Evolutionary conservation across 2,329 filamentous ascomycete species (phyloP), one percentile per base, ranked within the genome.

Genomic region (Coleophoma eucalyptorum): DNA sequence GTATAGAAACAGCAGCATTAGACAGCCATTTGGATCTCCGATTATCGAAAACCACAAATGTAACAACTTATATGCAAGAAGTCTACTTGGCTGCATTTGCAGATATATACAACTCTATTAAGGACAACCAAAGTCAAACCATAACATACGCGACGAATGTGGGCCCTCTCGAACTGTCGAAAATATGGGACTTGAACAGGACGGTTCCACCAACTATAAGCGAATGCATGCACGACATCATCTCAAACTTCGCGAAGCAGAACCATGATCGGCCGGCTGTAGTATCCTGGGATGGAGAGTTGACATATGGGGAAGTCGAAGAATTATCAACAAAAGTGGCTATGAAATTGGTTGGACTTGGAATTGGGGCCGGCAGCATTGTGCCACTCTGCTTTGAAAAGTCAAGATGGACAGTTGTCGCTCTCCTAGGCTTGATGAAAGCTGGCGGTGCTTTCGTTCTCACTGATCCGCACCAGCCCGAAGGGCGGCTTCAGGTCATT

Each of bases 391-490:
- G 51, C 16, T 53, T 51, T 35, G 51, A 53, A 21, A 50, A 51
- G 38, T 53, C 51, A 37, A 47, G 38, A 40, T 53, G 51, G 51
- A 48, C 48, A 38, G 41, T 51, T 11, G 51, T 53, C 16, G 48
- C 55, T 10, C 38, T 58, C 34, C 51, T 62, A 44, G 65, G 56
- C 16, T 50, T 55, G n/a, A 61, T 67, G 53, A 67, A 67, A 53
- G 61, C 60, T 12, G 64, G 65, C 31, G 61, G 54, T 8, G 56
- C 61, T 15, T 59, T 60, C 18, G 60, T 63, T 1, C 49, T 58
- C 19, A 57, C 65, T 45, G 64, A 66, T 40, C 53, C 58, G 7
- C 56, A 46, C 6, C 40, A 43, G 40, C 40, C 40, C 5, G 40
- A 18, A 19, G 40, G n/a, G 4, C 40, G 65, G 15, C 55, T 65